Evolutionary conservation across 2,329 filamentous ascomycete species (phyloP).

Genomic region (Stagonosporopsis tanaceti): DNA sequence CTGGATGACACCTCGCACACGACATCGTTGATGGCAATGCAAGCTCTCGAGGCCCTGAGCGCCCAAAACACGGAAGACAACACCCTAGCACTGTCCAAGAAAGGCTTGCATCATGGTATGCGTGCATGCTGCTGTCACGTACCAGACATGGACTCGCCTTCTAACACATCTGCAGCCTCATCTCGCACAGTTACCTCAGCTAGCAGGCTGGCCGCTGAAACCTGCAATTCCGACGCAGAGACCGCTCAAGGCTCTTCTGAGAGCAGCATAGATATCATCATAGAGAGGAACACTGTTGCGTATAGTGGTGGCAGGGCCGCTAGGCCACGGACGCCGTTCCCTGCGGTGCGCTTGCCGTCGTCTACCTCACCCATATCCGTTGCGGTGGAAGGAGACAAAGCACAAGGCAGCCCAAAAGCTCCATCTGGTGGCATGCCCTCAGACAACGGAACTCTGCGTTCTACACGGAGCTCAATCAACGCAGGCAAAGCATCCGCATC

Average conservation of each 20-base stretch:
- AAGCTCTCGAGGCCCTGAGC: constrained; percentile 28
- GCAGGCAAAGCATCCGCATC: constrained; percentile 23
- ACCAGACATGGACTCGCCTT: neutral
- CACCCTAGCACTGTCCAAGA: neutral
- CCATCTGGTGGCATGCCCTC: constrained; percentile 21
- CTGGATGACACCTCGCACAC: constrained; percentile 9
- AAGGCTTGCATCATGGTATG: neutral
- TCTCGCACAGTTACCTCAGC: constrained; percentile 10
- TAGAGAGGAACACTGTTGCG: neutral
- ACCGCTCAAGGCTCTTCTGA: constrained; percentile 17
- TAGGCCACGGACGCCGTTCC: constrained; percentile 40
- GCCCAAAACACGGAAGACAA: constrained; percentile 21
- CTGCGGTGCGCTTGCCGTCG: constrained; percentile 34
- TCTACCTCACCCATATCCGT: constrained; percentile 26
- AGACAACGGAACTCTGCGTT: constrained; percentile 28
- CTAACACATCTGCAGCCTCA: constrained; percentile 27
- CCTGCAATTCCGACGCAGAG: constrained; percentile 12
- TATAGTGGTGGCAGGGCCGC: constrained; percentile 1
- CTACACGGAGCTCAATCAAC: constrained; percentile 29
- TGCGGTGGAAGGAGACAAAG: constrained; percentile 35
- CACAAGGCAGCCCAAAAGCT: constrained; percentile 30
- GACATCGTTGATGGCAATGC: constrained; percentile 23
- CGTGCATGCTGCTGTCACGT: neutral
- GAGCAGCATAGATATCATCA: constrained; percentile 2
- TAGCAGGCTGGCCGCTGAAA: constrained; percentile 2